Base-by-base conservation (phyloP, 768 basidiomycete genomes). In the Rhodocollybia butyracea region DNA sequence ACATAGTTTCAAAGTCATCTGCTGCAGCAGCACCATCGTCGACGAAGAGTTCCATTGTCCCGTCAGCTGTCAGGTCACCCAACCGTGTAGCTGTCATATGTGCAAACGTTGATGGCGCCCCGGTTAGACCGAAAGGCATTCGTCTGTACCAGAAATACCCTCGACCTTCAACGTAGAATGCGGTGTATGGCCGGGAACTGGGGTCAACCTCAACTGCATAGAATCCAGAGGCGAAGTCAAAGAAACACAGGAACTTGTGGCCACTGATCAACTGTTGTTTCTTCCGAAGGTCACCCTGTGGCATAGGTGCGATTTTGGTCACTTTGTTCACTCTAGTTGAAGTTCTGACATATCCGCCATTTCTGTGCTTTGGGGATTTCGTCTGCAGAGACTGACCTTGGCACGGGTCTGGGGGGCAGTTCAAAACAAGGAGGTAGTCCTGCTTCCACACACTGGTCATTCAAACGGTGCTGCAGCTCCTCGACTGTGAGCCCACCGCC, bases 251-350 rank as follows among this genome's bases (percentile, higher is more conserved):
- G 59, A 67, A 79, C 0, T 67, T 43, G 45, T 78, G 73, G 0
- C 76, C 75, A 2, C 62, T 64, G 0, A 78, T 58, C 0, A 59
- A 4, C 40, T 69, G 64, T 50, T 79, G 75, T 48, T 78, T 79
- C 0, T 63, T 63, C 0, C 62, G 39, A n/a, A 36, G 17, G 56
- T 69, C 62, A 3, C 66, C 63, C 7, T 63, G 61, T 0, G 30
- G 36, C 42, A 63, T 43, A 24, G 50, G 59, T 4, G 52, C 48
- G 1, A 53, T 26, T 17, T 54, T n/a, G 0, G 12, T 57, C 2
- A 48, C 40, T 0, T 56, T 50, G 24, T 56, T 63, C 24, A 70
- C 38, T 34, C 57, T 42, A 0, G n/a, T 36, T 32, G 64, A 70
- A 39, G 64, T 62, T n/a, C 68, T n/a, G 68, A 39, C 61, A 62